Conservation (phyloP, 805 yeast genomes). For the Cyberlindnera galapagoensis region DNA sequence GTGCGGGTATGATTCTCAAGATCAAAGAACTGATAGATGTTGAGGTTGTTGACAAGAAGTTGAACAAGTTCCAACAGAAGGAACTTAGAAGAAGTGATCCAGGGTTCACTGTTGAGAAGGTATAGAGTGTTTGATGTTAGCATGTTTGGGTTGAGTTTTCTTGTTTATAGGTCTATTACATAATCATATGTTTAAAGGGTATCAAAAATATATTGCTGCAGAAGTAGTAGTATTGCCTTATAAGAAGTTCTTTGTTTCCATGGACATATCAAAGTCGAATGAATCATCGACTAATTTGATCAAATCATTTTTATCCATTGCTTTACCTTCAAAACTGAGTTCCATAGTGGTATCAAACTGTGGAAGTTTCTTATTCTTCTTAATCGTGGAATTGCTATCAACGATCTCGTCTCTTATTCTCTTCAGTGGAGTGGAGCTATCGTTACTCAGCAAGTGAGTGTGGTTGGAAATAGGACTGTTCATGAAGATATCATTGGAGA, state of each 20-base stretch:
- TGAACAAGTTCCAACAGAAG: conserved; percentile 47
- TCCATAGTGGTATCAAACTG: conserved; percentile 28
- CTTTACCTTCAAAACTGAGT: conserved; percentile 40
- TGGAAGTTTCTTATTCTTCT: conserved; percentile 22
- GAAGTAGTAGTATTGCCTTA: too few species aligned
- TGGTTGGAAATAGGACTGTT: background rate
- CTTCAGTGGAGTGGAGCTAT: conserved; percentile 18
- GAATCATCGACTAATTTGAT: conserved; percentile 36
- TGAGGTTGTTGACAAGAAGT: conserved; percentile 54
- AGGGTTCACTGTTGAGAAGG: conserved; percentile 48
- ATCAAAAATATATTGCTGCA: conserved; percentile 5
- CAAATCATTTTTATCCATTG: conserved; percentile 35
- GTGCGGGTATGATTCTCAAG: conserved; percentile 77
- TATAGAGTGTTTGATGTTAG: background rate
- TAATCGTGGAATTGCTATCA: conserved; percentile 18
- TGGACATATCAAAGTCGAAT: too few species aligned
- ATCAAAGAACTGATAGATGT: conserved; percentile 86
- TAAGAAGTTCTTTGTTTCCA: too few species aligned
- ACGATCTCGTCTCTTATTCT: conserved; percentile 24
- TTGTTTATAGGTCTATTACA: background rate
- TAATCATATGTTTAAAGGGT: conserved; percentile 1
- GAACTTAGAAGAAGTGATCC: conserved; percentile 49
- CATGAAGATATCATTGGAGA: conserved; percentile 4
- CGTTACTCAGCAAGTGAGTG: too few species aligned
- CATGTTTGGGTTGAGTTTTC: background rate